Evolutionary conservation across 768 basidiomycete species (phyloP).

Genomic region (Leucosporidium scottii): DNA sequence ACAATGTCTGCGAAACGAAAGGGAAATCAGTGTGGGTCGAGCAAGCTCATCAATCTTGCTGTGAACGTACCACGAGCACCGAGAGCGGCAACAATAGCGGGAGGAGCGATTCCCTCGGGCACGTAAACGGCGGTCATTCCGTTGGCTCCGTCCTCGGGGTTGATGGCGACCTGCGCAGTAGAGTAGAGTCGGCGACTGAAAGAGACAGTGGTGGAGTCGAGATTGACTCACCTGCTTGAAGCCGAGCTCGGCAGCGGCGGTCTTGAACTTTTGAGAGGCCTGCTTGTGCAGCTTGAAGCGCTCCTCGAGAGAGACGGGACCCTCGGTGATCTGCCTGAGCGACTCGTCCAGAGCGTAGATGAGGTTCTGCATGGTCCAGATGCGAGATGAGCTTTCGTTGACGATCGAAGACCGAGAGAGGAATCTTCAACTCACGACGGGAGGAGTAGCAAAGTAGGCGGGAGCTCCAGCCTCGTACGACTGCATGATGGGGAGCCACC

Average conservation of each 20-base stretch:
- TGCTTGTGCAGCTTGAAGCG: slow-evolving; percentile 69
- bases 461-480: slow-evolving; percentile 73
- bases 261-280: slow-evolving; percentile 62
- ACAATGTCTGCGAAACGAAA: slow-evolving; percentile 51
- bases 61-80: slow-evolving; percentile 45
- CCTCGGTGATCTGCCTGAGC: slow-evolving; percentile 61
- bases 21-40: too few relatives aligned
- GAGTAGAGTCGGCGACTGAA: background rate
- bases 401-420: background rate
- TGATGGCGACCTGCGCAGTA: slow-evolving; percentile 53
- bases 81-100: slow-evolving; percentile 70
- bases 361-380: slow-evolving; percentile 45
- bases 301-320: slow-evolving; percentile 59
- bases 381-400: background rate
- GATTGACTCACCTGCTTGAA: slow-evolving; percentile 50
- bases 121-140: slow-evolving; percentile 93
- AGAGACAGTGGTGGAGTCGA: background rate
- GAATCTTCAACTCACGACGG: slow-evolving; percentile 13
- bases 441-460: slow-evolving; percentile 82
- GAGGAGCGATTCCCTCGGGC: slow-evolving; percentile 69
- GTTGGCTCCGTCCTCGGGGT: slow-evolving; percentile 64
- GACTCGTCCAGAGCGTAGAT: slow-evolving; percentile 85
- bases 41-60: too few relatives aligned
- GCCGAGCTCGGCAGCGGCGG: slow-evolving; percentile 59
- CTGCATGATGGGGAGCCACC: slow-evolving; percentile 59